Evolutionary conservation across 208 protist species (phyloP).

Genomic region (Leishmania arabica): DNA sequence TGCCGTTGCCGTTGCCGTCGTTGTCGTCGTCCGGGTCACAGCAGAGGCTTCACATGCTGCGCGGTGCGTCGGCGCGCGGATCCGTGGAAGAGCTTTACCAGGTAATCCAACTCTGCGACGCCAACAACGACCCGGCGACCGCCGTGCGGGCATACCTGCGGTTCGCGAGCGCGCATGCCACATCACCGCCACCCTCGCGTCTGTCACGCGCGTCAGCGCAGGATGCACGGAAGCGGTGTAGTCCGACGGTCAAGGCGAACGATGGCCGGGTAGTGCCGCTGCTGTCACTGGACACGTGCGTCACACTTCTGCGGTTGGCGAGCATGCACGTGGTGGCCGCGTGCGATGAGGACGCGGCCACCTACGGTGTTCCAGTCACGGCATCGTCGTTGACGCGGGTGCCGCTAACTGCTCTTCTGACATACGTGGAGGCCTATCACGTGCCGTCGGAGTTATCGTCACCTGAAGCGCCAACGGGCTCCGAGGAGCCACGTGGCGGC

Average conservation of each 20-base stretch:
- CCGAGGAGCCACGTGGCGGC: not conserved
- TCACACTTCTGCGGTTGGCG: conserved; percentile 20
- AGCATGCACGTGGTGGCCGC: conserved; percentile 14
- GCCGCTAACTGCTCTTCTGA: not conserved
- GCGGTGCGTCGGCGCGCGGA: not conserved
- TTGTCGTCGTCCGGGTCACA: not conserved
- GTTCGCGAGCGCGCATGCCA: conserved; percentile 6
- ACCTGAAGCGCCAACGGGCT: not conserved
- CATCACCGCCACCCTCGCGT: not conserved
- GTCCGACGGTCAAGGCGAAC: not conserved
- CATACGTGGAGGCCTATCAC: not conserved
- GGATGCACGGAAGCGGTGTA: not conserved
- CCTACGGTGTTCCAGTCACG: not conserved
- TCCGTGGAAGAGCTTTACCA: conserved; percentile 17
- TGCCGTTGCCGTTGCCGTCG: not conserved
- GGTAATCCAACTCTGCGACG: conserved; percentile 16
- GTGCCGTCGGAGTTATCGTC: not conserved
- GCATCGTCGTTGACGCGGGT: not conserved
- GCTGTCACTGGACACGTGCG: conserved; percentile 9
- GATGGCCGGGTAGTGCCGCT: conserved; percentile 6
- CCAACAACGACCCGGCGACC: conserved; percentile 24
- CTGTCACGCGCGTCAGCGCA: not conserved
- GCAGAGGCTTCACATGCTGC: not conserved
- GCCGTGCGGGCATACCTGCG: conserved; percentile 27
- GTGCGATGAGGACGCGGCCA: not conserved